Percentiles rank a stretch among this genome's conserved stretches.
phyloP scores from a whole-genome alignment of 2,329 filamentous ascomycete genomes.

The Trichoderma oligosporum region DNA sequence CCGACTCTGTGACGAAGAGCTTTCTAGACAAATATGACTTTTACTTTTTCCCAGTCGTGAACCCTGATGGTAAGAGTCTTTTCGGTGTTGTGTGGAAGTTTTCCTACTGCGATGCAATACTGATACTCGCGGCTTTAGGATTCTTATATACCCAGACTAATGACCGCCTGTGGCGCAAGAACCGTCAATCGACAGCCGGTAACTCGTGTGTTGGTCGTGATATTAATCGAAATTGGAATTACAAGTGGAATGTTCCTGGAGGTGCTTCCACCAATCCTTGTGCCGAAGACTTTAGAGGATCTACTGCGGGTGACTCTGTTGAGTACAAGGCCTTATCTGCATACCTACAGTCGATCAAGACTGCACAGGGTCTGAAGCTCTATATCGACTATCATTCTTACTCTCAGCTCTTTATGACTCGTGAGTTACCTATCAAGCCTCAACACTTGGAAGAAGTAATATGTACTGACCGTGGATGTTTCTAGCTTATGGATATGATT shows the following conservation, averaged over 20 bases:
- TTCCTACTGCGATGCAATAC: not conserved
- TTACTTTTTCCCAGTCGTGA: slow-evolving; percentile 61
- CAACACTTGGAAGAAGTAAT: not conserved
- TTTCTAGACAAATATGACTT: slow-evolving; percentile 62
- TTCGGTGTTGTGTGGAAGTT: too few species aligned
- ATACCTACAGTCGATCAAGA: slow-evolving; percentile 33
- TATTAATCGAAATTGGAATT: slow-evolving; percentile 59
- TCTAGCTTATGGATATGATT: slow-evolving; percentile 58
- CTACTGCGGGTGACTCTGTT: slow-evolving; percentile 42
- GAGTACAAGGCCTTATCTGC: slow-evolving; percentile 48
- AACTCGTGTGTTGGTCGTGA: slow-evolving; percentile 50
- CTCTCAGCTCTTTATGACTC: slow-evolving; percentile 57
- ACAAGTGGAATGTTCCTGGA: slow-evolving; percentile 48
- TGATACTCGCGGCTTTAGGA: slow-evolving; percentile 34
- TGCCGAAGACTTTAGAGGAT: slow-evolving; percentile 46
- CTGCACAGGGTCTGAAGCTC: slow-evolving; percentile 50
- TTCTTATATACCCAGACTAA: slow-evolving; percentile 56
- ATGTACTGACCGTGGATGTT: slow-evolving; percentile 39
- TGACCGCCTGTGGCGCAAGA: slow-evolving; percentile 61
- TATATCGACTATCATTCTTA: slow-evolving; percentile 66
- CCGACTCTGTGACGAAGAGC: slow-evolving; percentile 35
- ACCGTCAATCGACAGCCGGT: slow-evolving; percentile 42
- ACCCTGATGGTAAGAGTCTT: slow-evolving; percentile 50
- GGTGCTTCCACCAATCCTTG: slow-evolving; percentile 52
- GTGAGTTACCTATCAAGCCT: slow-evolving; percentile 55